phyloP scores from a whole-genome alignment of 768 basidiomycete genomes.

The Steccherinum ochraceum region DNA sequence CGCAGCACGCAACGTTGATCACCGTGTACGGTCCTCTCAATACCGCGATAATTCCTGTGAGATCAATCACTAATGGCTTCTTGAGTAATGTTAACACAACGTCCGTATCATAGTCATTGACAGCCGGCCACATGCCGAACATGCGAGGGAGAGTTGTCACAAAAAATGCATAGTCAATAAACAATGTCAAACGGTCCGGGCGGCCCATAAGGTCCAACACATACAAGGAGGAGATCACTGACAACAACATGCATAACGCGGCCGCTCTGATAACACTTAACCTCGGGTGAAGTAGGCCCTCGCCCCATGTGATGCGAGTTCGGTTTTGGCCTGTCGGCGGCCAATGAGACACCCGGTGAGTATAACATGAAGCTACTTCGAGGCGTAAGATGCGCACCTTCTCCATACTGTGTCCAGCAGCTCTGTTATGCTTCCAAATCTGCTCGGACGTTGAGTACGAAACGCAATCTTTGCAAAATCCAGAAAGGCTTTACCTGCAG shows the following conservation, averaged over 20 bases:
- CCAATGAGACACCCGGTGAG: slow-evolving; percentile 11
- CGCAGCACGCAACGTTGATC: too few species aligned
- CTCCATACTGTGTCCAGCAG: slow-evolving; percentile 83
- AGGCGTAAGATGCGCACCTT: slow-evolving; percentile 45
- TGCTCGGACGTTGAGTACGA: slow-evolving; percentile 23
- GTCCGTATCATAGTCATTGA: too few species aligned
- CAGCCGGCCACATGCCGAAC: too few species aligned
- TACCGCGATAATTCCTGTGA: too few species aligned
- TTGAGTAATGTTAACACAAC: too few species aligned
- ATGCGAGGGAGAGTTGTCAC: too few species aligned
- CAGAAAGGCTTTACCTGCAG: slow-evolving; percentile 47
- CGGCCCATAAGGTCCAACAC: too few species aligned
- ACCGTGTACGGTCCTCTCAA: too few species aligned
- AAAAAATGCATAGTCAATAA: too few species aligned
- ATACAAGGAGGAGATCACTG: too few species aligned
- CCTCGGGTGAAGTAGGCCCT: slow-evolving; percentile 86
- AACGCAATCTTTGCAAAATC: background rate
- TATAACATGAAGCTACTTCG: slow-evolving; percentile 5
- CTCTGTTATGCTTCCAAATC: slow-evolving; percentile 75
- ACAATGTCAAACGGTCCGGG: too few species aligned
- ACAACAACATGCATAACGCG: background rate
- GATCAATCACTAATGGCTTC: too few species aligned
- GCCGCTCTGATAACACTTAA: background rate
- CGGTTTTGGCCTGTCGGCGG: slow-evolving; percentile 80
- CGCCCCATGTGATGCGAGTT: slow-evolving; percentile 78